phyloP scores from a whole-genome alignment of 2,329 filamentous ascomycete genomes.

The Bipolaris oryzae region DNA sequence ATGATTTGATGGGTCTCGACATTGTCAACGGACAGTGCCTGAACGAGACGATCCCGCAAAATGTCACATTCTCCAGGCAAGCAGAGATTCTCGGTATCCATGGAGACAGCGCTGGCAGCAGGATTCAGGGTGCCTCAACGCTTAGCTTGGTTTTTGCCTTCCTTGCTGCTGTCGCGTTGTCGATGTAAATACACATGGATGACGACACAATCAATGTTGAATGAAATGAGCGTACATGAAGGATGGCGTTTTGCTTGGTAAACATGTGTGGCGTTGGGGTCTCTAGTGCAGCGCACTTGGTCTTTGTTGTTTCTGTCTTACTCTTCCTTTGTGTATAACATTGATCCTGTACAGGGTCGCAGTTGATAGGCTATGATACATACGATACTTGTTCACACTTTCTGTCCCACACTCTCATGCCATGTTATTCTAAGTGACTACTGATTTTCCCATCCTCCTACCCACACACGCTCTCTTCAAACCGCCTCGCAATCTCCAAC shows the following conservation, averaged over 20 bases:
- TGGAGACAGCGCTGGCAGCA: slow-evolving; percentile 31
- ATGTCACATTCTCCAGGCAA: slow-evolving; percentile 67
- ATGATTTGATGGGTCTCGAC: slow-evolving; percentile 71
- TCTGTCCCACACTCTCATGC: neutral
- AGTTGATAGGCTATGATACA: neutral
- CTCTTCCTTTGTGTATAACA: neutral
- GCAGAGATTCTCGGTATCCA: slow-evolving; percentile 47
- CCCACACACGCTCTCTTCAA: slow-evolving; percentile 21
- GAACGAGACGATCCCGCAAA: slow-evolving; percentile 69
- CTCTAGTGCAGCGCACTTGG: neutral
- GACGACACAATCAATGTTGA: neutral
- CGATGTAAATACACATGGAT: slow-evolving; percentile 24
- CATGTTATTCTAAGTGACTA: neutral
- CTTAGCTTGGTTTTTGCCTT: slow-evolving; percentile 45
- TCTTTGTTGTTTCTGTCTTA: neutral
- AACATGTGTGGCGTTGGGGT: neutral
- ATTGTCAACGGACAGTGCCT: slow-evolving; percentile 71
- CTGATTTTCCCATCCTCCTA: neutral
- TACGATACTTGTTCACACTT: neutral
- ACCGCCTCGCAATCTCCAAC: slow-evolving; percentile 48
- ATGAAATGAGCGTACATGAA: slow-evolving; percentile 1
- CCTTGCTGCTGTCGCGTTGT: slow-evolving; percentile 34
- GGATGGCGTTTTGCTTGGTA: slow-evolving; percentile 1
- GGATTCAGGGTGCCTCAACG: slow-evolving; percentile 35
- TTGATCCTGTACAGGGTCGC: neutral